phyloP scores from a whole-genome alignment of 2,329 filamentous ascomycete genomes.

The Ascochyta viciae-villosae region DNA sequence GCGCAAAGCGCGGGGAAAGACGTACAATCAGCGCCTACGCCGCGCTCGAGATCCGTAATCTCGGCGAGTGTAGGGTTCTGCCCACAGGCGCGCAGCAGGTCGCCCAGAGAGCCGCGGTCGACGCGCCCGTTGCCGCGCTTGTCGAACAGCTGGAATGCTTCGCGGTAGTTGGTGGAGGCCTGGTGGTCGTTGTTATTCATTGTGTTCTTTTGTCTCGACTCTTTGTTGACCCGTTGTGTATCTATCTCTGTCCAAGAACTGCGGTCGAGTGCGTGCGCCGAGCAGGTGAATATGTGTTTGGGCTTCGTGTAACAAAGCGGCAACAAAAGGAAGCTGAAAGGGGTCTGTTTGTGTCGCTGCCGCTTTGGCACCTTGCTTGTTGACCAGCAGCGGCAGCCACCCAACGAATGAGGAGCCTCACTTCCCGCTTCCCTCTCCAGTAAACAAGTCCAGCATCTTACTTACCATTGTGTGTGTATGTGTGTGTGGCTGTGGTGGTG shows the following conservation, averaged over 20 bases:
- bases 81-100: constrained; percentile 93
- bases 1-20: constrained; percentile 35
- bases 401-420: constrained; percentile 12
- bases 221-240: constrained; percentile 13
- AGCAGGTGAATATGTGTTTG: neutral
- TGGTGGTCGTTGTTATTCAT: constrained; percentile 53
- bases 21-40: constrained; percentile 89
- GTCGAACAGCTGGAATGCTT: constrained; percentile 99
- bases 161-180: constrained; percentile 98
- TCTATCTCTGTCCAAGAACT: constrained; percentile 5
- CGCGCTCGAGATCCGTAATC: constrained; percentile 91
- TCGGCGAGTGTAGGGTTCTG: constrained; percentile 97
- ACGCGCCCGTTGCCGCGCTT: constrained; percentile 98
- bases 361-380: constrained; percentile 17
- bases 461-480: constrained; percentile 31
- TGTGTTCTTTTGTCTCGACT: constrained; percentile 24
- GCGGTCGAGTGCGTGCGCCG: constrained; percentile 13
- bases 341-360: constrained; percentile 24
- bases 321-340: constrained; percentile 10
- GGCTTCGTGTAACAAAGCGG: constrained; percentile 9
- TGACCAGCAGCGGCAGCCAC: constrained; percentile 25
- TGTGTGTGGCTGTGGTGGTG: neutral
- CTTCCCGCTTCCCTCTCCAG: neutral
- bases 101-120: constrained; percentile 82
- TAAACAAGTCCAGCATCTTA: constrained; percentile 6